Percentiles rank a stretch among this genome's conserved stretches.
Evolutionary conservation across 169 alveolate species (phyloP).

Genomic region (Amoebophrya sp.): DNA sequence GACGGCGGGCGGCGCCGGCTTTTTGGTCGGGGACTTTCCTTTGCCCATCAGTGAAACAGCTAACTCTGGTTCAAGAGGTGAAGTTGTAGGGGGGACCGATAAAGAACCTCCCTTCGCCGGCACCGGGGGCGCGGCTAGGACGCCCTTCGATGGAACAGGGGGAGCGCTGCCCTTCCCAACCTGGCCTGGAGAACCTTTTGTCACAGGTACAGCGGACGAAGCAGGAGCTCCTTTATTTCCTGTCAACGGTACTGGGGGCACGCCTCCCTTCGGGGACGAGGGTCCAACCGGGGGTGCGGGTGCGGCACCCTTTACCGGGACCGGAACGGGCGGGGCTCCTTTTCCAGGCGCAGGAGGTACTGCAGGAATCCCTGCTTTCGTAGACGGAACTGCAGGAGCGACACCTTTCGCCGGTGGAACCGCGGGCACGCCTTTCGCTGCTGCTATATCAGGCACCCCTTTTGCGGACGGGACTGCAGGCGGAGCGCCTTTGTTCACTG

Average conservation of each 20-base stretch:
- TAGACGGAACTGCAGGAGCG: background rate
- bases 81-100: too few species aligned
- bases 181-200: too few species aligned
- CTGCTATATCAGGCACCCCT: background rate
- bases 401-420: background rate
- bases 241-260: background rate
- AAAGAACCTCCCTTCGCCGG: too few species aligned
- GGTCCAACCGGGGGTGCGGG: background rate
- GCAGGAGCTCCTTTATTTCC: too few species aligned
- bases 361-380: background rate
- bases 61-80: too few species aligned
- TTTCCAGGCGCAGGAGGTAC: background rate
- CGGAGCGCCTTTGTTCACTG: background rate
- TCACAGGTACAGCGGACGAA: background rate
- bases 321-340: background rate
- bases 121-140: too few species aligned
- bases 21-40: too few species aligned
- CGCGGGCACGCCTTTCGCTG: background rate
- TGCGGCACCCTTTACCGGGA: background rate
- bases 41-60: too few species aligned
- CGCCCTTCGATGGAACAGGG: too few species aligned
- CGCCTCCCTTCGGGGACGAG: background rate
- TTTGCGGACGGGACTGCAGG: background rate
- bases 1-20: too few species aligned
- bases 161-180: too few species aligned